These are phyloP conservation scores for Botryotinia convoluta DNA, from an alignment of 2,329 filamentous ascomycete genomes.

Conservation along the genomic window DNA sequence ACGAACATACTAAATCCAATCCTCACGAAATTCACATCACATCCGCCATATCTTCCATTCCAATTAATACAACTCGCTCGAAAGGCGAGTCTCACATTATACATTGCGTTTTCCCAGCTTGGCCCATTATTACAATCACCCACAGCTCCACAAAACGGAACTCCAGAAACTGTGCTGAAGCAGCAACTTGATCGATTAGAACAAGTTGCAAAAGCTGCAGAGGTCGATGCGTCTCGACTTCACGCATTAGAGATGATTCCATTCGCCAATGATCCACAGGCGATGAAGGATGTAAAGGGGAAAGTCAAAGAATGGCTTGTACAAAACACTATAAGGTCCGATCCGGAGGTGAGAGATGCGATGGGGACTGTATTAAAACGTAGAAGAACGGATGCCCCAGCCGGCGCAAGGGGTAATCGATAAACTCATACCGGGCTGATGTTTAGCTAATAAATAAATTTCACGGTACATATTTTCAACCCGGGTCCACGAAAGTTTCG, in stretches of 20 bases:
- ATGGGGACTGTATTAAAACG: constrained; percentile 65
- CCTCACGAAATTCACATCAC: constrained; percentile 40
- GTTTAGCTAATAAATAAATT: neutral
- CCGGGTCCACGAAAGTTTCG: neutral
- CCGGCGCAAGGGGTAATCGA: constrained; percentile 49
- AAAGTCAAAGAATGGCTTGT: constrained; percentile 85
- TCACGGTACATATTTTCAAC: neutral
- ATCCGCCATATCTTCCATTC: constrained; percentile 75
- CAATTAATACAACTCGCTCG: constrained; percentile 75
- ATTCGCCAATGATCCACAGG: constrained; percentile 68
- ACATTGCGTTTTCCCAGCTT: constrained; percentile 80
- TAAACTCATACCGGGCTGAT: constrained; percentile 22
- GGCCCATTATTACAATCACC: constrained; percentile 59
- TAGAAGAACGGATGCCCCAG: constrained; percentile 59
- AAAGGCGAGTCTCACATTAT: constrained; percentile 72
- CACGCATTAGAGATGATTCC: constrained; percentile 78
- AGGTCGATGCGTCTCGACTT: constrained; percentile 67
- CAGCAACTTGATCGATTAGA: constrained; percentile 69
- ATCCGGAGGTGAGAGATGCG: constrained; percentile 79
- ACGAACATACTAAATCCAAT: constrained; percentile 47
- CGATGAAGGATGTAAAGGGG: constrained; percentile 61
- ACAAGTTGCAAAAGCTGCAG: constrained; percentile 54
- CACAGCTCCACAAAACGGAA: constrained; percentile 37
- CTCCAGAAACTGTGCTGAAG: constrained; percentile 50
- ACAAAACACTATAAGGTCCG: constrained; percentile 76